A percentile compares a stretch with the other conserved stretches of the same genome.
phyloP scores from a whole-genome alignment of 306 rosid genomes.

The Fagus sylvatica region DNA sequence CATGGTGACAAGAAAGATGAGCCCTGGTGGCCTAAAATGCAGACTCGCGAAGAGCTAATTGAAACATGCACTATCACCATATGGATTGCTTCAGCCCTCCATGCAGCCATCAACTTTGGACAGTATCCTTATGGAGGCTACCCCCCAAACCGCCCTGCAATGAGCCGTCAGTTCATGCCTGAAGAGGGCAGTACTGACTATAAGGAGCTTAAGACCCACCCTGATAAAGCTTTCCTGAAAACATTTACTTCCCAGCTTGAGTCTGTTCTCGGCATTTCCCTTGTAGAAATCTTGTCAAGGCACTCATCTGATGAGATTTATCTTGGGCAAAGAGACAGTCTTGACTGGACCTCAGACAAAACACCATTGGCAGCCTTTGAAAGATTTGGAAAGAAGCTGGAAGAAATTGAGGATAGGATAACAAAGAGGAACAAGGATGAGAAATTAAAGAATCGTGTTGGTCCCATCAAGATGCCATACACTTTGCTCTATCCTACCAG shows the following conservation, averaged over 20 bases:
- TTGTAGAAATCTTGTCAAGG: constrained; percentile 66
- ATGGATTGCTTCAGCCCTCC: constrained; percentile 74
- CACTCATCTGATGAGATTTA: constrained; percentile 80
- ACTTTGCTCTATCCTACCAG: constrained; percentile 61
- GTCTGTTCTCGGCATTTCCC: constrained; percentile 59
- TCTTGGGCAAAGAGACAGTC: constrained; percentile 63
- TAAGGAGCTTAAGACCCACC: constrained; percentile 49
- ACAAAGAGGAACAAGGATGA: constrained; percentile 44
- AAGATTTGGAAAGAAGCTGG: constrained; percentile 45
- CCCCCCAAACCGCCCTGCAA: constrained; percentile 60
- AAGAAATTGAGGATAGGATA: constrained; percentile 42
- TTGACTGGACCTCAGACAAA: constrained; percentile 66
- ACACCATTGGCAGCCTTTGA: constrained; percentile 45
- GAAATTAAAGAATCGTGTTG: constrained; percentile 45
- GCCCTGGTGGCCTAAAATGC: constrained; percentile 84
- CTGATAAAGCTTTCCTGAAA: constrained; percentile 62
- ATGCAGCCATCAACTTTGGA: constrained; percentile 81
- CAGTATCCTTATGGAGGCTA: constrained; percentile 77
- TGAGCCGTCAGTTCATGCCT: constrained; percentile 53
- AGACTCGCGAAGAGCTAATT: constrained; percentile 45
- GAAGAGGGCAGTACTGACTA: constrained; percentile 49
- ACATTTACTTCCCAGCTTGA: constrained; percentile 50
- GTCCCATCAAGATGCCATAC: constrained; percentile 65
- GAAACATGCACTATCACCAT: constrained; percentile 60
- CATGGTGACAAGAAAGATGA: constrained; percentile 67